Base-by-base conservation (phyloP, 352 stramenopile species). In the Bremia lactucae region DNA sequence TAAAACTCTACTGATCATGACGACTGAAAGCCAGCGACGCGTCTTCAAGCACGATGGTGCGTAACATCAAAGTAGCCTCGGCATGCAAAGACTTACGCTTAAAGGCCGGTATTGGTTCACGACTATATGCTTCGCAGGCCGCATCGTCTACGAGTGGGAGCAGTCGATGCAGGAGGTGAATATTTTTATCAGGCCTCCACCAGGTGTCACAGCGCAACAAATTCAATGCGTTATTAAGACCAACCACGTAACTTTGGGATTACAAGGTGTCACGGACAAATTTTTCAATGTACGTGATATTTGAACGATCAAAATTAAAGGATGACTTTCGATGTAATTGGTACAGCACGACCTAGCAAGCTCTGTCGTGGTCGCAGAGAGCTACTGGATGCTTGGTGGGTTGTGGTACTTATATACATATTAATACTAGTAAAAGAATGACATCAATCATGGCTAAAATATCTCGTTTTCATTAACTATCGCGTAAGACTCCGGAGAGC, bases 141-240 rank as follows among this genome's bases (percentile, higher is more conserved):
- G 62, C 43, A 62, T 78, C 46, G 75, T 99, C 9, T 99, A 98
- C 61, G 93, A 98, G 59, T 99, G 94, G 93, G 93, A 98, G 53
- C 93, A 96, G 59, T 95, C 81, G 22, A 64, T 96, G 55, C 83
- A 96, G 48, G 88, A 98, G 62, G 76, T 98, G 8, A 97, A 94
- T 24, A 52, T 98, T 38, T 98, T 95, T 65, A 93, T 99, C 50
- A 70, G 74, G 21, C 80, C 94, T 35, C 93, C 94, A 7, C 71
- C 75, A 19, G 71, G 79, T 35, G 51, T 97, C 45, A 85, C 59
- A 20, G 82, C 83, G 21, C 71, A 73, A 46, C 58, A 87, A 19
- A 85, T 97, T 28, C 59, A 89, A 35, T 95, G 82, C 45, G 80
- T 83, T 23, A 98, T 98, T 61, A 59, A 57, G 15, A 50, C 88